These are phyloP conservation scores for Suillus luteus DNA, from an alignment of 768 basidiomycete species.

Conservation along the genomic window DNA sequence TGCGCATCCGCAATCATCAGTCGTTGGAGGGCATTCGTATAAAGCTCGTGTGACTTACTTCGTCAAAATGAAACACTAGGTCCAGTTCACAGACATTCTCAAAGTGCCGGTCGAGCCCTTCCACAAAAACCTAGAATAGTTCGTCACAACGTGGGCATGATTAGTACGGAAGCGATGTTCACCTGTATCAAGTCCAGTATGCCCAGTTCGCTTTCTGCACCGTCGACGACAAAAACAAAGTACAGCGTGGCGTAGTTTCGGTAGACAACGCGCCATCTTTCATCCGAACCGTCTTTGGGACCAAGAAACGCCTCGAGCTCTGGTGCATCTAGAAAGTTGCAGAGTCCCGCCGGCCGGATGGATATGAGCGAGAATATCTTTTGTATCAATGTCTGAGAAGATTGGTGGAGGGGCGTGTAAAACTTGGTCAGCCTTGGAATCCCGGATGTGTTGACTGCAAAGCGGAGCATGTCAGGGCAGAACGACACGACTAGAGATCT, in stretches of 20 bases:
- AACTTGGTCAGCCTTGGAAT: constrained; percentile 85
- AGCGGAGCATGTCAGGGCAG: constrained; percentile 23
- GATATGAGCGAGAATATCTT: constrained; percentile 91
- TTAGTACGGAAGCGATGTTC: background rate
- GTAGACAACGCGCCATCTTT: constrained; percentile 87
- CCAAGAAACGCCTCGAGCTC: constrained; percentile 78
- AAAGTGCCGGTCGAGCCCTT: constrained; percentile 92
- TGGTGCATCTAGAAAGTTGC: constrained; percentile 96
- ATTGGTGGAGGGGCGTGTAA: constrained; percentile 73
- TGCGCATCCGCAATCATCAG: constrained; percentile 32
- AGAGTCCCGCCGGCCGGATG: constrained; percentile 77
- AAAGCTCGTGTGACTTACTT: constrained; percentile 50
- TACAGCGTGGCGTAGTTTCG: constrained; percentile 94
- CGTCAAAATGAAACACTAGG: constrained; percentile 98
- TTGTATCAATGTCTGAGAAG: constrained; percentile 68
- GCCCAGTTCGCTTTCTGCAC: constrained; percentile 94
- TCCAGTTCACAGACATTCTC: constrained; percentile 99
- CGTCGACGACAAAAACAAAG: constrained; percentile 97
- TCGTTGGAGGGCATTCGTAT: background rate
- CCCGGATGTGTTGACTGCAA: constrained; percentile 89
- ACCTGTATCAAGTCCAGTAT: constrained; percentile 95
- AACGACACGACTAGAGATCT: constrained; percentile 18
- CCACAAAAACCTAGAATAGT: constrained; percentile 79
- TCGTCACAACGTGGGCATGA: background rate
- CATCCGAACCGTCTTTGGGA: constrained; percentile 48